Conservation (phyloP, 805 yeast species). For the Millerozyma miso region DNA sequence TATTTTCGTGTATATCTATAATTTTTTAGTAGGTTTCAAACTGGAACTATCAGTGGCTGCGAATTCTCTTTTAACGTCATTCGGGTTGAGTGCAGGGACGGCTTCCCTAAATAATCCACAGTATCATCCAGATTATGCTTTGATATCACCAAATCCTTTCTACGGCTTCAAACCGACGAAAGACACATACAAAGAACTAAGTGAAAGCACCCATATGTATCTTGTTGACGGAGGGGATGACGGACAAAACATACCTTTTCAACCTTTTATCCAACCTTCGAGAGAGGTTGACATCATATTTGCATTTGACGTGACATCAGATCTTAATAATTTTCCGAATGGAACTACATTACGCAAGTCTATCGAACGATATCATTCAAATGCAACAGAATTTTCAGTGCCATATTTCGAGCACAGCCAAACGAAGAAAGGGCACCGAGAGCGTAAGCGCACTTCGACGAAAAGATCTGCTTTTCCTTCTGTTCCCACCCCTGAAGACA, state of each 20-base stretch:
- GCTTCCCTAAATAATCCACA: conserved; percentile 21
- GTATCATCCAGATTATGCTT: conserved; percentile 54
- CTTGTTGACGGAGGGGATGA: conserved; percentile 48
- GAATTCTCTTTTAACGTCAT: conserved; percentile 34
- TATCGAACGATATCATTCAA: conserved; percentile 27
- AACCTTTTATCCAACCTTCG: conserved; percentile 34
- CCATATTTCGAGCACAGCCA: conserved; percentile 10
- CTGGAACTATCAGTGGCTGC: conserved; percentile 30
- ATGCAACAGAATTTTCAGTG: conserved; percentile 2
- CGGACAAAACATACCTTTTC: conserved; percentile 46
- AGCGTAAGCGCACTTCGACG: background rate
- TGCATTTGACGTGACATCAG: conserved; percentile 48
- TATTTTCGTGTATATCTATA: conserved; percentile 47
- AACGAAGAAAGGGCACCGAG: background rate
- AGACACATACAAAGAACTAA: conserved; percentile 4
- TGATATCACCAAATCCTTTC: conserved; percentile 62
- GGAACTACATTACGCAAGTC: conserved; percentile 48
- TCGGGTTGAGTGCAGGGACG: conserved; percentile 38
- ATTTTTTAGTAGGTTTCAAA: conserved; percentile 27
- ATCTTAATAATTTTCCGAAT: conserved; percentile 51
- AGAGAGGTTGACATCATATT: conserved; percentile 37
- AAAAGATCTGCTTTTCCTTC: conserved; percentile 26
- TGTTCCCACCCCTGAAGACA: conserved; percentile 27
- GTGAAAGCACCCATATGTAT: conserved; percentile 19
- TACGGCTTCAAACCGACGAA: conserved; percentile 19